Evolutionary conservation across 257 asterid species (phyloP).

Genomic region (Verbena officinalis): DNA sequence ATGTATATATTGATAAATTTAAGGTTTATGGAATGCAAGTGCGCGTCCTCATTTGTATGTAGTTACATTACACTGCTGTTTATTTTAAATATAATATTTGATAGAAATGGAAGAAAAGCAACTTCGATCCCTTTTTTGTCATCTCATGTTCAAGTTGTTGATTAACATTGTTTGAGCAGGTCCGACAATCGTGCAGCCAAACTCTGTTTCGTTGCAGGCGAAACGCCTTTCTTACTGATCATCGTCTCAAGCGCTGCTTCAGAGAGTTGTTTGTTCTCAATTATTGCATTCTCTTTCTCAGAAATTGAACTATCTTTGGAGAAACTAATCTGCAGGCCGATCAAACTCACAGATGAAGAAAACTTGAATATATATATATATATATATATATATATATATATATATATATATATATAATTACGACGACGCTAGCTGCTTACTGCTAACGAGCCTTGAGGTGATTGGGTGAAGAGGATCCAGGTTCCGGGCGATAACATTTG

Average conservation of each 20-base stretch:
- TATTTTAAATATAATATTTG: too few relatives aligned
- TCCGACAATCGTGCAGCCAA: conserved; percentile 58
- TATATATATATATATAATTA: too few relatives aligned
- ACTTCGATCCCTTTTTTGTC: too few relatives aligned
- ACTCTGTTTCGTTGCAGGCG: conserved; percentile 71
- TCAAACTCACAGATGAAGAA: conserved; percentile 1
- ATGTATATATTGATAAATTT: too few relatives aligned
- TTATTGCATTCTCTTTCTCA: conserved; percentile 43
- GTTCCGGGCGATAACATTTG: conserved; percentile 76
- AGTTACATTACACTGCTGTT: too few relatives aligned
- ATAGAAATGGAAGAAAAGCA: too few relatives aligned
- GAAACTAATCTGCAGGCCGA: conserved; percentile 63
- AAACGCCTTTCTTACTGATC: conserved; percentile 80
- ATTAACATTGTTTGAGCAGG: conserved; percentile 36
- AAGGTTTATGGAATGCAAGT: too few relatives aligned
- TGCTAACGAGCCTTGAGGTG: conserved; percentile 67
- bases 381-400: too few relatives aligned
- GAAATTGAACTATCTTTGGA: conserved; percentile 58
- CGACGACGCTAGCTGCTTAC: conserved; percentile 32
- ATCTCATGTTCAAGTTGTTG: conserved; percentile 1
- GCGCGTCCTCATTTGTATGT: too few relatives aligned
- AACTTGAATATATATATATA: too few relatives aligned
- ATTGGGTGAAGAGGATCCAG: conserved; percentile 83
- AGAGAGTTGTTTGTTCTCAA: conserved; percentile 67
- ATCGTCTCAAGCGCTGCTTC: conserved; percentile 80